These are phyloP conservation scores for Xanthoceras sorbifolium DNA, from an alignment of 345 rosid species.

Conservation along the genomic window DNA sequence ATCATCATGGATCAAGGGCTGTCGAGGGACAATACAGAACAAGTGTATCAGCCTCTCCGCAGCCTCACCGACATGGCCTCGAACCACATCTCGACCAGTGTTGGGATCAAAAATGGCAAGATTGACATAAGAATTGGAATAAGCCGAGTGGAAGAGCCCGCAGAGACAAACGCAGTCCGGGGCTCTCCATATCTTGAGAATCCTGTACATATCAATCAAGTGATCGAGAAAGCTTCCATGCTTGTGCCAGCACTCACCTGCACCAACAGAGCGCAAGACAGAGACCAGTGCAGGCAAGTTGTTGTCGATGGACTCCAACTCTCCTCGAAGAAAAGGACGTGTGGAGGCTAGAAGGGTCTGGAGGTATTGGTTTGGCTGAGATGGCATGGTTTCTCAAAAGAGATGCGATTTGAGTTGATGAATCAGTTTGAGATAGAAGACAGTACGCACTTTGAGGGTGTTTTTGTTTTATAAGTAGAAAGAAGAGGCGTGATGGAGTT, in stretches of 20 bases:
- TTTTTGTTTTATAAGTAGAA: no score
- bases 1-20: conserved; percentile 74
- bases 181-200: conserved; percentile 80
- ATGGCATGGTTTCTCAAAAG: conserved; percentile 12
- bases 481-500: no score
- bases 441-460: neutral
- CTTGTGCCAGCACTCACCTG: conserved; percentile 99
- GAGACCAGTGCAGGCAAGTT: conserved; percentile 64
- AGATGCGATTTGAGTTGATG: neutral
- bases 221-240: conserved; percentile 93
- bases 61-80: conserved; percentile 70
- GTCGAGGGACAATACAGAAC: conserved; percentile 81
- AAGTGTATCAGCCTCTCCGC: conserved; percentile 86
- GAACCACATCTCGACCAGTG: conserved; percentile 83
- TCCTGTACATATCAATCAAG: conserved; percentile 76
- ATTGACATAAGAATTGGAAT: conserved; percentile 90
- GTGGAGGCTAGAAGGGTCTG: conserved; percentile 49
- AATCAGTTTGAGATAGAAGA: neutral
- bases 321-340: conserved; percentile 93
- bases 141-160: conserved; percentile 94
- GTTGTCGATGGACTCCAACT: conserved; percentile 63
- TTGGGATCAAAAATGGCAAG: conserved; percentile 84
- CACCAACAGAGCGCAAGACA: conserved; percentile 81
- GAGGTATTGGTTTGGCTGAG: conserved; percentile 14
- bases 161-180: conserved; percentile 84